Evolutionary conservation across 1,284 basidiomycete genomes (phyloP), one percentile per base, ranked within the genome.

Genomic region (Puccinia novopanici): DNA sequence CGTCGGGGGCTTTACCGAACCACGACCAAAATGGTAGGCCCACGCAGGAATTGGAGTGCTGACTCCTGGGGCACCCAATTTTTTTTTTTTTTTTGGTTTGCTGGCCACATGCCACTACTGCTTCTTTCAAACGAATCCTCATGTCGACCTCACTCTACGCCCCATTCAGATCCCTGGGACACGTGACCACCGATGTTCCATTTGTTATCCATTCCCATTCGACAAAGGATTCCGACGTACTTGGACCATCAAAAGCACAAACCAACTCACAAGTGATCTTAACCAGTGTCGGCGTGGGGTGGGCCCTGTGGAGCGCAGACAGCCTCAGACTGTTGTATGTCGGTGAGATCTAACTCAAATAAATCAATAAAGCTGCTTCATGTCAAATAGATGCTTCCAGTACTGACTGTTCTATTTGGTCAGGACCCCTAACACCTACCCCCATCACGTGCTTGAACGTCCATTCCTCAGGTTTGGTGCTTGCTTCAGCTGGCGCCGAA

Each of bases 301-400:
- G 96, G 96, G 92, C 94, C 27, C 89, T 98, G 86, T 99, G 96
- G 96, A 94, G 98, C 84, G 94, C 94, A 17, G 92, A 91, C 48
- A 93, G 92, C 86, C 95, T 99, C 92, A 90, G 89, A 22, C 87
- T 99, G 68, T 88, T 98, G 67, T 98, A 99, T 85, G 94, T 97
- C 81, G 94, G 95, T 92, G 85, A 87, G 93, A 52, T 12, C 12
- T 13, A 37, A n/a, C 48, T 55, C 45, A n/a, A 37, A 27, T 75
- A 40, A 8, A 45, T n/a, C 17, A 22, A n/a, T 42, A 0, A 37
- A 9, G 0, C 17, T 17, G 45, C 6, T 71, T 52, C 34, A 17
- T 19, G n/a, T 30, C 30, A 13, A 12, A 4, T 30, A 3, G 17
- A 5, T 30, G 13, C 45, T 71, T 9, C 17, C 27, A 24, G 8